Percentiles rank a stretch among this genome's conserved stretches.
phyloP scores from a whole-genome alignment of 1,284 basidiomycete species.

The Earliella scabrosa region DNA sequence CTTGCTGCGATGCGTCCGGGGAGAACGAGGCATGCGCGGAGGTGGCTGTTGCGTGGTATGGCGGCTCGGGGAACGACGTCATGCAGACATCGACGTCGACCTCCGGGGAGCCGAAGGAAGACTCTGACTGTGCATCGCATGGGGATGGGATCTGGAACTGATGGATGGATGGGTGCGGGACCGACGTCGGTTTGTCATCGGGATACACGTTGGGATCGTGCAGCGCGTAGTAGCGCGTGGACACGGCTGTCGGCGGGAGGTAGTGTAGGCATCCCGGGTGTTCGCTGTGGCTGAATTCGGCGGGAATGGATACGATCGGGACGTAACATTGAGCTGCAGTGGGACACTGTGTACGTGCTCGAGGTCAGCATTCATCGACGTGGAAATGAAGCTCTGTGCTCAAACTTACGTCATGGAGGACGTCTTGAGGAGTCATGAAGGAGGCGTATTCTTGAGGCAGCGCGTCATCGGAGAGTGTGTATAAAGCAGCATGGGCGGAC shows the following conservation, averaged over 20 bases:
- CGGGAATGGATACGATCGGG: neutral
- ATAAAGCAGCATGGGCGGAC: neutral
- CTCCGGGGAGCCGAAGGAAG: neutral
- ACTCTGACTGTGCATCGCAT: neutral
- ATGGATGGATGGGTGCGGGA: neutral
- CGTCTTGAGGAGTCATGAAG: neutral
- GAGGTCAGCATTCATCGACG: neutral
- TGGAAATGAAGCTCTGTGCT: neutral
- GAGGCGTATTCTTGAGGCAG: neutral
- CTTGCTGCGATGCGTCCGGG: neutral
- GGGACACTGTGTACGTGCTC: neutral
- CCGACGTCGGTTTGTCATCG: neutral
- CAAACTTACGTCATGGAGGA: neutral
- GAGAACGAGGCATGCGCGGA: neutral
- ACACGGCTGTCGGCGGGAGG: slow-evolving; percentile 21
- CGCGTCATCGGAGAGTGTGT: neutral
- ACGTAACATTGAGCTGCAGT: neutral
- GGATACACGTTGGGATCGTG: slow-evolving; percentile 19
- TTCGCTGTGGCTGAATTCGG: neutral
- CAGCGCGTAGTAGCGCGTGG: slow-evolving; percentile 22
- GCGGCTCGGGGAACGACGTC: no score
- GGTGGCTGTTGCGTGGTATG: no score
- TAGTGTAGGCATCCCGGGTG: slow-evolving; percentile 10
- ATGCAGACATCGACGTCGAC: no score
- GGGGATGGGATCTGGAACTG: neutral